Conservation (phyloP, 108 stramenopile species). For the Fistulifera pelliculosa region DNA sequence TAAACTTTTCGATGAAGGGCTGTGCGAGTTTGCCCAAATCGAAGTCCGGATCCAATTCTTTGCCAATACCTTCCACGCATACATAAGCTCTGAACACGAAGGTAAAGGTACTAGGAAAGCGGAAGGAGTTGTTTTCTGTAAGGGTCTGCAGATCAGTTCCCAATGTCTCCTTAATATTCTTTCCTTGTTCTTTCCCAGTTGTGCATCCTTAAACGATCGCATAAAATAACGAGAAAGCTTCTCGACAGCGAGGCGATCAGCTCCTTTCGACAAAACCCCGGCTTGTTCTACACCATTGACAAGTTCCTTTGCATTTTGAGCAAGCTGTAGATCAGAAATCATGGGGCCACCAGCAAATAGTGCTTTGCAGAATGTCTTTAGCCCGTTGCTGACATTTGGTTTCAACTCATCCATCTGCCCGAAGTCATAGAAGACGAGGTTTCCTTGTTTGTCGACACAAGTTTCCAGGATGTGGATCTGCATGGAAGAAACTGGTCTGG, state of each 20-base stretch:
- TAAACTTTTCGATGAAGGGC: slow-evolving; percentile 90
- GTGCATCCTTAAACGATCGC: slow-evolving; percentile 85
- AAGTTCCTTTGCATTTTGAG: slow-evolving; percentile 80
- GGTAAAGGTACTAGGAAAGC: slow-evolving; percentile 94
- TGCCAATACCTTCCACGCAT: slow-evolving; percentile 95
- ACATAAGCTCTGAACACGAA: slow-evolving; percentile 96
- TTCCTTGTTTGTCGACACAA: slow-evolving; percentile 75
- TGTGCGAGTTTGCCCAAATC: slow-evolving; percentile 91
- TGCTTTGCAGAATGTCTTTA: slow-evolving; percentile 80
- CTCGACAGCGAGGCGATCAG: slow-evolving; percentile 91
- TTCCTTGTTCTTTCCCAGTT: slow-evolving; percentile 71
- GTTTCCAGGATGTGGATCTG: slow-evolving; percentile 38
- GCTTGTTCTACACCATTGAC: slow-evolving; percentile 93
- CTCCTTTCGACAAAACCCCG: slow-evolving; percentile 85
- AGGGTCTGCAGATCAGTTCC: slow-evolving; percentile 79
- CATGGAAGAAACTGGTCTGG: slow-evolving; percentile 54
- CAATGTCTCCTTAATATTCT: slow-evolving; percentile 71
- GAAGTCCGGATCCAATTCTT: slow-evolving; percentile 80
- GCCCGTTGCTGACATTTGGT: slow-evolving; percentile 73
- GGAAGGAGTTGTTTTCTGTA: slow-evolving; percentile 80
- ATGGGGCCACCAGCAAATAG: slow-evolving; percentile 82
- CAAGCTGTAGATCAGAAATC: slow-evolving; percentile 60
- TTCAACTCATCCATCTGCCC: slow-evolving; percentile 96
- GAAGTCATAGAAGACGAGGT: slow-evolving; percentile 93
- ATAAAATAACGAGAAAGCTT: slow-evolving; percentile 93